These are phyloP conservation scores for Rhypophila decipiens DNA, from an alignment of 495 filamentous ascomycete species.

Conservation along the genomic window DNA sequence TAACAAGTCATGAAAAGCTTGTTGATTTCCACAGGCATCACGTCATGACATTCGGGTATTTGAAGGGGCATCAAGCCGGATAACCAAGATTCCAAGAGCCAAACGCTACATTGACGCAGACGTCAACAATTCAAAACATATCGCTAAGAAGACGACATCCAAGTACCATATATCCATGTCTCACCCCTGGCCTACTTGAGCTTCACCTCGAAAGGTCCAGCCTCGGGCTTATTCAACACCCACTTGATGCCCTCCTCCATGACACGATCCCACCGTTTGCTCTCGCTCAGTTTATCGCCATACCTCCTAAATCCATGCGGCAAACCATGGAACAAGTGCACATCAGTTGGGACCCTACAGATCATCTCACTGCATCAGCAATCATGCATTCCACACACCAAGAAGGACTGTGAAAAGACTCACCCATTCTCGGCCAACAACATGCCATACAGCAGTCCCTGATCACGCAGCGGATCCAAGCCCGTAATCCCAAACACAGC, in stretches of 20 bases:
- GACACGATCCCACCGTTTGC: slow-evolving; percentile 37
- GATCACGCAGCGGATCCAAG: slow-evolving; percentile 40
- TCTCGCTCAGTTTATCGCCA: slow-evolving; percentile 27
- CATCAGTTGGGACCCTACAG: slow-evolving; percentile 29
- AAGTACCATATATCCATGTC: no score
- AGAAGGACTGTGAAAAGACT: background rate
- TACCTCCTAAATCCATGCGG: slow-evolving; percentile 42
- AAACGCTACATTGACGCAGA: no score
- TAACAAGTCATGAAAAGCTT: no score
- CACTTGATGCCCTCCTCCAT: slow-evolving; percentile 36
- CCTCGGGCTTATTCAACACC: slow-evolving; percentile 27
- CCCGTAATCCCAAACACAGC: slow-evolving; percentile 42
- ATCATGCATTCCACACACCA: background rate
- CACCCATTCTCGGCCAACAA: slow-evolving; percentile 35
- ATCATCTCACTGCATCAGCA: no score
- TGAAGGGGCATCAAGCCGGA: no score
- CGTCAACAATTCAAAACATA: no score
- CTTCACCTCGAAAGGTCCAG: slow-evolving; percentile 30
- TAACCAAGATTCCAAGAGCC: no score
- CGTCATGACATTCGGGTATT: no score
- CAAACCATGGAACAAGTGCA: slow-evolving; percentile 38
- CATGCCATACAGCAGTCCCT: slow-evolving; percentile 39
- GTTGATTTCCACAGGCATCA: no score
- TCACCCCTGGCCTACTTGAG: no score
- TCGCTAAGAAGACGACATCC: no score